Percentiles rank a stretch among this genome's conserved stretches.
Evolutionary conservation across 768 basidiomycete genomes (phyloP).

Genomic region (Lanmaoa rubissima): DNA sequence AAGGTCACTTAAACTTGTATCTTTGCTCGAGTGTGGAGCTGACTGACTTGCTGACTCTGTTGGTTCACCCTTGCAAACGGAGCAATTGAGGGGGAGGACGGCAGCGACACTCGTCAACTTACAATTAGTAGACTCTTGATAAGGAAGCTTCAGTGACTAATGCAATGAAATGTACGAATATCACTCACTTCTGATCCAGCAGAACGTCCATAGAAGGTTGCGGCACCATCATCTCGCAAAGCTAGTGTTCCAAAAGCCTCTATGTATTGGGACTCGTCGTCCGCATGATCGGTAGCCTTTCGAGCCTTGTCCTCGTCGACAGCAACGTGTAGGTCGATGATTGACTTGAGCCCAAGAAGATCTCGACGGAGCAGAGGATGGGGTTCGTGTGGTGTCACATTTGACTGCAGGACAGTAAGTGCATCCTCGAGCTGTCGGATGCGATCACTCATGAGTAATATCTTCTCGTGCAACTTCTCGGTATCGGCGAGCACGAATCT

Average conservation of each 20-base stretch:
- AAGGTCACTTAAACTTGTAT: slow-evolving; percentile 16
- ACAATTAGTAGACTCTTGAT: slow-evolving; percentile 56
- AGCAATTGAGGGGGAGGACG: background rate
- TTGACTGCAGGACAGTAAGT: slow-evolving; percentile 52
- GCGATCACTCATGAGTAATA: slow-evolving; percentile 64
- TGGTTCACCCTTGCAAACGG: slow-evolving; percentile 24
- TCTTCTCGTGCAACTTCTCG: slow-evolving; percentile 66
- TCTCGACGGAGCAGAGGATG: slow-evolving; percentile 64
- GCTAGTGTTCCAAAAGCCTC: slow-evolving; percentile 71
- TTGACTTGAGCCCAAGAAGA: slow-evolving; percentile 62
- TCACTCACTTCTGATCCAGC: slow-evolving; percentile 66
- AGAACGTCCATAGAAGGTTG: slow-evolving; percentile 71
- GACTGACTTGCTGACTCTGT: slow-evolving; percentile 1
- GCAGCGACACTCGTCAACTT: slow-evolving; percentile 21
- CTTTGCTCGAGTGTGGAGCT: background rate
- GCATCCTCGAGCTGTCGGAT: slow-evolving; percentile 74
- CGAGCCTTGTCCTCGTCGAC: slow-evolving; percentile 37
- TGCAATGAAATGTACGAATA: slow-evolving; percentile 25
- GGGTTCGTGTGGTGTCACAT: slow-evolving; percentile 41
- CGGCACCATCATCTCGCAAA: slow-evolving; percentile 64
- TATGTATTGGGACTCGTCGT: slow-evolving; percentile 52
- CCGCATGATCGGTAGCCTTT: slow-evolving; percentile 27
- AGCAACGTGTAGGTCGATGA: slow-evolving; percentile 65
- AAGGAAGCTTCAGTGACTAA: background rate
- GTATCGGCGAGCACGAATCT: slow-evolving; percentile 75